Conservation (phyloP, 257 asterid genomes). For the Nemophila menziesii region DNA sequence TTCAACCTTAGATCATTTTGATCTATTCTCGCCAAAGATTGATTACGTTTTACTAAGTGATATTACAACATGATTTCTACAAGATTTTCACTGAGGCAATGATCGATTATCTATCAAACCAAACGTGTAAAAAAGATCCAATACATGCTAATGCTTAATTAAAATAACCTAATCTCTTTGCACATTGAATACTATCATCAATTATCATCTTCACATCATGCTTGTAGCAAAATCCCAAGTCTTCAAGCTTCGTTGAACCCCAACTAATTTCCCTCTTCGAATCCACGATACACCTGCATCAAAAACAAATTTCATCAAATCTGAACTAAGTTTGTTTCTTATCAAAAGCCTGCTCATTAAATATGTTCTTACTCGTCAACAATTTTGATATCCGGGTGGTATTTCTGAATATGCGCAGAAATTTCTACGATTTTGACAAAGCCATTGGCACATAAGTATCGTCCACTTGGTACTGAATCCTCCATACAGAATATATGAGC, state of each 20-base stretch:
- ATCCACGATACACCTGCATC: constrained; percentile 38
- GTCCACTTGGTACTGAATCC: constrained; percentile 24
- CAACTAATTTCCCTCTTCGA: constrained; percentile 32
- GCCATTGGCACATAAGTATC: constrained; percentile 36
- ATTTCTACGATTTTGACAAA: constrained; percentile 37
- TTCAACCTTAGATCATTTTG: too few relatives aligned
- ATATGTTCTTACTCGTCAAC: constrained; percentile 23
- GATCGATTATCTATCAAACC: too few relatives aligned
- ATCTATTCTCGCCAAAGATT: too few relatives aligned
- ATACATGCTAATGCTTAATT: neutral
- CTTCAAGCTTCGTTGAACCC: constrained; percentile 40
- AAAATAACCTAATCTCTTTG: constrained; percentile 10
- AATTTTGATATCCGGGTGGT: constrained; percentile 13
- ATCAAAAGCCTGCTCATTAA: neutral
- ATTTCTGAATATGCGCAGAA: constrained; percentile 19
- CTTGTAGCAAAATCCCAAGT: constrained; percentile 40
- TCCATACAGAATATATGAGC: constrained; percentile 46
- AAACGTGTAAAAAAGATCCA: too few relatives aligned
- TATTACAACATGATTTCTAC: too few relatives aligned
- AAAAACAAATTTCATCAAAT: neutral
- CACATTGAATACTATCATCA: constrained; percentile 24
- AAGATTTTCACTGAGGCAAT: too few relatives aligned
- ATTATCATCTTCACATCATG: constrained; percentile 19
- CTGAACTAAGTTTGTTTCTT: neutral
- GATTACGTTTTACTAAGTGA: too few relatives aligned